phyloP scores from a whole-genome alignment of 2,329 filamentous ascomycete genomes.

The Triangularia verruculosa region DNA sequence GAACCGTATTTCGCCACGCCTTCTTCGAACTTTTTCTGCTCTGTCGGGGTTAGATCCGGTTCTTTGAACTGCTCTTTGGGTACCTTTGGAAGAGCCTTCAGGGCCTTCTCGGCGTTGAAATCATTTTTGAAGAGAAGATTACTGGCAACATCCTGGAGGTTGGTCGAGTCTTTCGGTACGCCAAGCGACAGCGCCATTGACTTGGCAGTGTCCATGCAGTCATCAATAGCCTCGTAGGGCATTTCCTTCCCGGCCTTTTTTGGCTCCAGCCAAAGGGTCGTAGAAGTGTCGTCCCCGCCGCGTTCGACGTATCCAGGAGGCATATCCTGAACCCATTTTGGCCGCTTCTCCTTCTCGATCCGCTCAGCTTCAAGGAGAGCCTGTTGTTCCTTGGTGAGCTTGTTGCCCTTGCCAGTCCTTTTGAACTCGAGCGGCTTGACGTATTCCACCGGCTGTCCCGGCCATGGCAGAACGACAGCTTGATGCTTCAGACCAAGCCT shows the following conservation, averaged over 20 bases:
- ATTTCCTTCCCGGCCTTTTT: conserved; percentile 46
- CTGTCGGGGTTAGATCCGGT: conserved; percentile 71
- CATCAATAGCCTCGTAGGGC: conserved; percentile 61
- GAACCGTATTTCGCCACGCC: conserved; percentile 87
- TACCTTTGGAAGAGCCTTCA: conserved; percentile 65
- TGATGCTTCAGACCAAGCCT: conserved; percentile 89
- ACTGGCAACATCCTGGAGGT: conserved; percentile 81
- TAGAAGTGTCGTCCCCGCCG: conserved; percentile 81
- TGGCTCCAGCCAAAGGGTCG: conserved; percentile 75
- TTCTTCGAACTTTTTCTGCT: conserved; percentile 89
- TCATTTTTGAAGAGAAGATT: conserved; percentile 68
- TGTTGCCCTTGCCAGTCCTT: conserved; percentile 74
- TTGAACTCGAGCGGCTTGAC: conserved; percentile 86
- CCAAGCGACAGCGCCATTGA: conserved; percentile 62
- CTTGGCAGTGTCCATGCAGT: conserved; percentile 72
- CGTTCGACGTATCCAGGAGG: conserved; percentile 80
- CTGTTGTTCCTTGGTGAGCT: conserved; percentile 74
- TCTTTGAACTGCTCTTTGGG: conserved; percentile 77
- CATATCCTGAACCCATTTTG: conserved; percentile 92
- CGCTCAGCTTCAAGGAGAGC: conserved; percentile 81
- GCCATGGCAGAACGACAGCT: conserved; percentile 81
- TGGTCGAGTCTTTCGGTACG: conserved; percentile 75
- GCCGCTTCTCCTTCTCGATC: conserved; percentile 72
- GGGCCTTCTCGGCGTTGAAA: conserved; percentile 68
- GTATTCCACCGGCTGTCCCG: conserved; percentile 81